A percentile compares a stretch with the other conserved stretches of the same genome.
Conservation (phyloP, 768 basidiomycete species). For the Baorangia bicolor region DNA sequence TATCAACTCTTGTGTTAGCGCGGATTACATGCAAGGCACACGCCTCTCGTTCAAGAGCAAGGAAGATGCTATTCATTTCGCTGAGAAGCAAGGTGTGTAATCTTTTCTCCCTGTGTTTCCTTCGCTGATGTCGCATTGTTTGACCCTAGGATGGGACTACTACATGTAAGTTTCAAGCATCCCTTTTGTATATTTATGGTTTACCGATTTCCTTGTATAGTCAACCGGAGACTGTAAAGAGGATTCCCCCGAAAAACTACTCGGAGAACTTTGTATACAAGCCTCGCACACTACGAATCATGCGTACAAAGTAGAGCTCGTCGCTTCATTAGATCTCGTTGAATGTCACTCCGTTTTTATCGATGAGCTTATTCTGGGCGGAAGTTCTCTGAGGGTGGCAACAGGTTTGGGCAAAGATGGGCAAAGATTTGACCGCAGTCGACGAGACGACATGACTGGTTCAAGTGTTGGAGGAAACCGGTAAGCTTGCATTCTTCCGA, state of each 20-base stretch:
- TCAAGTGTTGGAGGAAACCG: neutral
- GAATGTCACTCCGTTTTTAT: neutral
- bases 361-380: neutral
- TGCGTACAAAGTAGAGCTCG: constrained; percentile 83
- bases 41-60: constrained; percentile 79
- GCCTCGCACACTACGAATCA: constrained; percentile 74
- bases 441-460: neutral
- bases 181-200: constrained; percentile 3
- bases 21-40: constrained; percentile 95
- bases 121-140: neutral
- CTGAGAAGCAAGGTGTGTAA: constrained; percentile 87
- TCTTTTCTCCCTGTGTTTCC: neutral
- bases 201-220: constrained; percentile 30
- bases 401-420: neutral
- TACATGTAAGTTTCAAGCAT: constrained; percentile 62
- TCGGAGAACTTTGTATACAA: constrained; percentile 90
- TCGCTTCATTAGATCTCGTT: constrained; percentile 2
- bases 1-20: constrained; percentile 43
- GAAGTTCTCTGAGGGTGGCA: neutral
- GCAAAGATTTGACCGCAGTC: neutral
- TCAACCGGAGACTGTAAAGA: constrained; percentile 59
- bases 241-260: constrained; percentile 84
- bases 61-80: constrained; percentile 91
- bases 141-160: constrained; percentile 83
- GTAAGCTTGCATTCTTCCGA: neutral